Conservation (phyloP, 2,329 filamentous ascomycete species). For the Tolypocladium endophyticum region DNA sequence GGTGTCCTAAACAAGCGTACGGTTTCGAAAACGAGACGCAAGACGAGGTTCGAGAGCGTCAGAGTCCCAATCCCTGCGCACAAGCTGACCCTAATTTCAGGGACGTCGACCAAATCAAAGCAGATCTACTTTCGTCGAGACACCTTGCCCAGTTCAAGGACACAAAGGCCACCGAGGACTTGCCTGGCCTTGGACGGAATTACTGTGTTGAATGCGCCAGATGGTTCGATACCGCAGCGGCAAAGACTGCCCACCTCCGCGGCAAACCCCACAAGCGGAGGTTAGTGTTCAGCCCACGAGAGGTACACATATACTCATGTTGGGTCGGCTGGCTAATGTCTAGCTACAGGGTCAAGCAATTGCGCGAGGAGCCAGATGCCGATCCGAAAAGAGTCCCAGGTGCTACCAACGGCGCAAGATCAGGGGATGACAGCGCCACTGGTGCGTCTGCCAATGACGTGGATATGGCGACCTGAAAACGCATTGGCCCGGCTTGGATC, state of each 20-base stretch:
- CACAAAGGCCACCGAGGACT: slow-evolving; percentile 71
- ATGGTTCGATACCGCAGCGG: slow-evolving; percentile 83
- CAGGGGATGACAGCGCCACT: slow-evolving; percentile 13
- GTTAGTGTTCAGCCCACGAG: slow-evolving; percentile 18
- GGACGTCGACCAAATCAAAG: slow-evolving; percentile 85
- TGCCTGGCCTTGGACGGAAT: slow-evolving; percentile 73
- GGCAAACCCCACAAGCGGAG: slow-evolving; percentile 92
- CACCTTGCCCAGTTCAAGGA: slow-evolving; percentile 73
- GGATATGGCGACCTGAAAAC: slow-evolving; percentile 19
- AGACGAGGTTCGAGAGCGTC: slow-evolving; percentile 43
- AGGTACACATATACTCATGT: neutral
- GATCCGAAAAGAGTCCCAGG: slow-evolving; percentile 82
- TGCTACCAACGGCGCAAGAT: slow-evolving; percentile 61
- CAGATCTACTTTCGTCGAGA: slow-evolving; percentile 66
- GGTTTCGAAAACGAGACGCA: slow-evolving; percentile 65
- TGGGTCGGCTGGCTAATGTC: slow-evolving; percentile 9
- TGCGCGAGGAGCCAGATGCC: slow-evolving; percentile 76
- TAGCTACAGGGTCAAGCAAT: slow-evolving; percentile 57
- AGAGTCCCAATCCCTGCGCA: neutral
- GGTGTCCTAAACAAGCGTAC: slow-evolving; percentile 56
- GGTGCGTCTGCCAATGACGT: slow-evolving; percentile 14
- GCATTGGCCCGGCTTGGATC: neutral
- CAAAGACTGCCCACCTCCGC: slow-evolving; percentile 63
- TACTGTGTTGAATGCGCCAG: slow-evolving; percentile 94
- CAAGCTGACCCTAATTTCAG: slow-evolving; percentile 32